phyloP scores from a whole-genome alignment of 2,329 filamentous ascomycete genomes.

The Madurella mycetomatis region DNA sequence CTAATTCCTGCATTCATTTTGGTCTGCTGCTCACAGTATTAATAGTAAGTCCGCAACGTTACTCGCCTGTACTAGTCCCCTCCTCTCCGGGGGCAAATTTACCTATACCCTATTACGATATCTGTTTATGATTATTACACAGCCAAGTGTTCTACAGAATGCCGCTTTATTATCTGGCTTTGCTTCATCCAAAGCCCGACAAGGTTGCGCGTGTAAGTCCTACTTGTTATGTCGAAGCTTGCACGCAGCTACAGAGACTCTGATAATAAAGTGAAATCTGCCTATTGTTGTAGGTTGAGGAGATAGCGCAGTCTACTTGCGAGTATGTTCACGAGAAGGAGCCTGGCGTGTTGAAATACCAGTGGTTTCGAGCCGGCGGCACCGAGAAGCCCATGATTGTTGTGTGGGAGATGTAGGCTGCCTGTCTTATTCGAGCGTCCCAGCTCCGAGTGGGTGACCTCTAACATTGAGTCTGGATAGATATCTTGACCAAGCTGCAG shows the following conservation, averaged over 20 bases:
- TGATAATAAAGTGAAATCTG: not conserved
- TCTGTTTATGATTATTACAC: no score
- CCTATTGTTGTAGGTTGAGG: conserved; percentile 11
- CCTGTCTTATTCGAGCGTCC: not conserved
- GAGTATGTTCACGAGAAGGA: conserved; percentile 19
- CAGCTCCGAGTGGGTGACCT: no score
- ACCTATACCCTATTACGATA: no score
- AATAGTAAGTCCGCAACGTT: no score
- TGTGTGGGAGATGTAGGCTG: conserved; percentile 16
- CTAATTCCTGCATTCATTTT: no score
- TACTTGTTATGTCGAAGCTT: no score
- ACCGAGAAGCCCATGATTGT: conserved; percentile 14
- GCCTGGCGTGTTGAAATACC: conserved; percentile 17
- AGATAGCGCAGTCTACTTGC: conserved; percentile 9
- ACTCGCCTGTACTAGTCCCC: no score
- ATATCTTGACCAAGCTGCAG: conserved; percentile 18
- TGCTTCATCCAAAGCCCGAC: conserved; percentile 18
- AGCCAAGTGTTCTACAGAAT: conserved; percentile 5
- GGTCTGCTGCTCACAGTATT: no score
- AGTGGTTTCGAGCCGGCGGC: conserved; percentile 13
- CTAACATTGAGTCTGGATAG: not conserved
- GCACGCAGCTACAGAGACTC: no score
- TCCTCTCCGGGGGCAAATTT: no score
- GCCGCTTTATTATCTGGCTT: conserved; percentile 9
- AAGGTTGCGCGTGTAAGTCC: conserved; percentile 14